Conservation (phyloP, 2,329 filamentous ascomycete species). For the Grosmannia penicillata region DNA sequence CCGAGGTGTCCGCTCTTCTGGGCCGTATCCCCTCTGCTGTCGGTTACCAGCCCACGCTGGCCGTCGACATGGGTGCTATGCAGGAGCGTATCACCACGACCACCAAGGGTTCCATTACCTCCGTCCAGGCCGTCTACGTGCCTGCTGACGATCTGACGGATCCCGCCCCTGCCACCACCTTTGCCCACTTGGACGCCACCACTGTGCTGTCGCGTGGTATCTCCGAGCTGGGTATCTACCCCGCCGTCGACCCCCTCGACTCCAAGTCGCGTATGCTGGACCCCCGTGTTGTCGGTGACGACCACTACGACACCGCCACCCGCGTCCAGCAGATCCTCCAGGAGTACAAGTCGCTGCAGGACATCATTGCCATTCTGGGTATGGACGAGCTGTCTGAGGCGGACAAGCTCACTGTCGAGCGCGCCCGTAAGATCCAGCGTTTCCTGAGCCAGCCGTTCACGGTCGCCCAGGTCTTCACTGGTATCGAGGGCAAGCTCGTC, state of each 20-base stretch:
- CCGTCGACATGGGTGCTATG: conserved; percentile 98
- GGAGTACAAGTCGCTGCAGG: conserved; percentile 99
- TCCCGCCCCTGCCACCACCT: conserved; percentile 97
- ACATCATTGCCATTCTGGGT: conserved; percentile 99
- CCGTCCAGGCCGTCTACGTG: conserved; percentile 99
- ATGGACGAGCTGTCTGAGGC: conserved; percentile 99
- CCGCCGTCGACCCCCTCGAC: conserved; percentile 97
- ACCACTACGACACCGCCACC: conserved; percentile 92
- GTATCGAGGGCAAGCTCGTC: conserved; percentile 91
- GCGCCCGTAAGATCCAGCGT: conserved; percentile 99
- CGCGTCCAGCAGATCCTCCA: conserved; percentile 98
- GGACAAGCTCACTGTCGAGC: conserved; percentile 99
- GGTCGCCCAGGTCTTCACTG: conserved; percentile 66
- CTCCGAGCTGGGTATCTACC: conserved; percentile 99
- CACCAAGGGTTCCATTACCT: conserved; percentile 98
- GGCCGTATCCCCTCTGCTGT: conserved; percentile 99
- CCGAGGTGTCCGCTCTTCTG: conserved; percentile 96
- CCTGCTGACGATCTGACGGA: conserved; percentile 99
- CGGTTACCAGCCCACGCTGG: conserved; percentile 98
- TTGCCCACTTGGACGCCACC: conserved; percentile 99
- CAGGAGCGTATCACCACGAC: conserved; percentile 99
- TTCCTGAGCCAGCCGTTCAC: conserved; percentile 99
- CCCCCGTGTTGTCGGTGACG: conserved; percentile 93
- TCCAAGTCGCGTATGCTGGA: conserved; percentile 99
- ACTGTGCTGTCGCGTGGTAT: conserved; percentile 99